phyloP scores from a whole-genome alignment of 129 eudicot genomes.

The Helianthus tuberosus region DNA sequence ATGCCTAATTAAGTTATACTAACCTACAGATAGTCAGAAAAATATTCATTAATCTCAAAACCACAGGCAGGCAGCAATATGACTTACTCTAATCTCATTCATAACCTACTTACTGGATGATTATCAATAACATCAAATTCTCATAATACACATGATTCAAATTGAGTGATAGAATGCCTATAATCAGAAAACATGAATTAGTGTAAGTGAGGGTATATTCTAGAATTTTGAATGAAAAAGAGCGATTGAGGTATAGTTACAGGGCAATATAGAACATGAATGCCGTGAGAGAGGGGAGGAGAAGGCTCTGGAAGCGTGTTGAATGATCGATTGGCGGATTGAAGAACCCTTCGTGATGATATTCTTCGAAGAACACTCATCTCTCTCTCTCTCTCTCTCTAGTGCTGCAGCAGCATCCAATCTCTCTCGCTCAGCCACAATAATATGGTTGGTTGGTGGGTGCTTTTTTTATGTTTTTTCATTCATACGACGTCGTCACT shows the following conservation, averaged over 20 bases:
- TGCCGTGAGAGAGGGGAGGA: conserved; percentile 65
- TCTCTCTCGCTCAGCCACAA: conserved; percentile 7
- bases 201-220: conserved; percentile 1
- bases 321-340: conserved; percentile 51
- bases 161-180: too few species aligned
- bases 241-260: conserved; percentile 38
- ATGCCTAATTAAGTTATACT: too few species aligned
- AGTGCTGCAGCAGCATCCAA: conserved; percentile 13
- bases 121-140: too few species aligned
- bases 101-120: too few species aligned
- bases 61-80: too few species aligned
- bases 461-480: background rate
- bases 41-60: too few species aligned
- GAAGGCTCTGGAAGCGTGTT: conserved; percentile 43
- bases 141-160: too few species aligned
- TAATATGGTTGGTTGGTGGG: background rate
- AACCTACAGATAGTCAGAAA: too few species aligned
- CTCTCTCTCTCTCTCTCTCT: conserved; percentile 3
- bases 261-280: conserved; percentile 92
- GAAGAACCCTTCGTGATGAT: conserved; percentile 22
- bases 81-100: too few species aligned
- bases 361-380: conserved; percentile 54
- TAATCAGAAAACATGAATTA: too few species aligned
- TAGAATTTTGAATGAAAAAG: conserved; percentile 2
- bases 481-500: background rate